Evolutionary conservation across 805 yeast species (phyloP).

Genomic region (Kazachstania viticola): DNA sequence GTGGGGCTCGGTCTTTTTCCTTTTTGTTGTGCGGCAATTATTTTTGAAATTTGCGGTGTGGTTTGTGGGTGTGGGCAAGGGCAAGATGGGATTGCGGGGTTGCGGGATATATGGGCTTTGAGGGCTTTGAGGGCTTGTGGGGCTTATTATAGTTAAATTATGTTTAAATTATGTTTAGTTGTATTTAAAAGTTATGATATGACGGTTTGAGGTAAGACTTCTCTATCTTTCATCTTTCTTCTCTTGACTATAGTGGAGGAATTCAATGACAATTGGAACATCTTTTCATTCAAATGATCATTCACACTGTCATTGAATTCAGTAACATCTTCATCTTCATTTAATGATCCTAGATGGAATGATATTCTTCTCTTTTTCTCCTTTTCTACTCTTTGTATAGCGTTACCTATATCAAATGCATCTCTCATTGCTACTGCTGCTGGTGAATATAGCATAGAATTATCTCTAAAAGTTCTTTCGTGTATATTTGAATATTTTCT

Average conservation of each 20-base stretch:
- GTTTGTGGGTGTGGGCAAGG: too few species aligned
- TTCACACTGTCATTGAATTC: constrained; percentile 4
- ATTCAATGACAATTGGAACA: constrained; percentile 28
- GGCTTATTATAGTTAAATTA: too few species aligned
- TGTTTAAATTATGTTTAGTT: too few species aligned
- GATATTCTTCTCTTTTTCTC: constrained; percentile 26
- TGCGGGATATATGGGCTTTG: too few species aligned
- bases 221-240: too few species aligned
- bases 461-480: constrained; percentile 5
- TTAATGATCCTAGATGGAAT: not conserved
- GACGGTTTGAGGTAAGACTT: too few species aligned
- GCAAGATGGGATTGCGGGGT: too few species aligned
- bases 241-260: constrained; percentile 33
- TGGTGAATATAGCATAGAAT: constrained; percentile 40
- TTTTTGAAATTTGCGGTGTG: too few species aligned
- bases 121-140: too few species aligned
- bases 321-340: constrained; percentile 5
- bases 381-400: constrained; percentile 72
- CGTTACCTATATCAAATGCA: constrained; percentile 77
- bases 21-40: too few species aligned
- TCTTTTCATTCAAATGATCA: constrained; percentile 11
- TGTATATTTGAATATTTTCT: constrained; percentile 12
- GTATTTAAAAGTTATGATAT: too few species aligned
- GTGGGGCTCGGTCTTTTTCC: too few species aligned
- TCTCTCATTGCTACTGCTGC: constrained; percentile 75